phyloP scores from a whole-genome alignment of 2,329 filamentous ascomycete species.

The Talaromyces atroroseus region DNA sequence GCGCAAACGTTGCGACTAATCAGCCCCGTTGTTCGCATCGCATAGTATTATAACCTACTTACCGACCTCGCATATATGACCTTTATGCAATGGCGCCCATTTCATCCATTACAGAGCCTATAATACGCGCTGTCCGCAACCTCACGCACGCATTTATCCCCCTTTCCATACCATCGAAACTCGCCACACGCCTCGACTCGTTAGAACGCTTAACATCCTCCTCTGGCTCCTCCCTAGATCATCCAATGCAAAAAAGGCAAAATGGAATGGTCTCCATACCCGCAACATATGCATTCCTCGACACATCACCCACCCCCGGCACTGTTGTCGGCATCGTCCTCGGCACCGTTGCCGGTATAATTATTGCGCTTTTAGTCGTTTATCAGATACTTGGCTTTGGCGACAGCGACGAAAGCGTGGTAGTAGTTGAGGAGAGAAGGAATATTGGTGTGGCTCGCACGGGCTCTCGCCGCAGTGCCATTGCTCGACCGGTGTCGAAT shows the following conservation, averaged over 20 bases:
- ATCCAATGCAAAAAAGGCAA: constrained; percentile 3
- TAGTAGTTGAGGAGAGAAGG: constrained; percentile 24
- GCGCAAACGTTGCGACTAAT: neutral
- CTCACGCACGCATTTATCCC: constrained; percentile 9
- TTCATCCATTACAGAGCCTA: constrained; percentile 1
- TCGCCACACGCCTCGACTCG: neutral
- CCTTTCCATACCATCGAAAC: constrained; percentile 3
- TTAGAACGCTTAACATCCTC: neutral
- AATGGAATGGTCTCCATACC: constrained; percentile 48
- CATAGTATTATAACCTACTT: neutral
- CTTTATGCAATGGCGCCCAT: constrained; percentile 11
- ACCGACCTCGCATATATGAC: neutral
- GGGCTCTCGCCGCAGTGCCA: constrained; percentile 16
- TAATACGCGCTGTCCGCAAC: constrained; percentile 9
- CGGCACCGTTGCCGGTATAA: constrained; percentile 45
- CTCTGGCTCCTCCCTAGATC: neutral
- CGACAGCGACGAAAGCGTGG: constrained; percentile 20
- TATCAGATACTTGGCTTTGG: constrained; percentile 47
- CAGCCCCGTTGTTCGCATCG: neutral
- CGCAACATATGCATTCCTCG: constrained; percentile 53
- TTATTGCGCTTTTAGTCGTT: constrained; percentile 50
- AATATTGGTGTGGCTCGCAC: constrained; percentile 12
- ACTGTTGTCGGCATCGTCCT: constrained; percentile 56
- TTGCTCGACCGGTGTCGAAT: constrained; percentile 31
- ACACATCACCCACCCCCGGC: constrained; percentile 50